A percentile compares a stretch with the other conserved stretches of the same genome.
Conservation (phyloP, 2,329 filamentous ascomycete species). For the Cadophora gregata region DNA sequence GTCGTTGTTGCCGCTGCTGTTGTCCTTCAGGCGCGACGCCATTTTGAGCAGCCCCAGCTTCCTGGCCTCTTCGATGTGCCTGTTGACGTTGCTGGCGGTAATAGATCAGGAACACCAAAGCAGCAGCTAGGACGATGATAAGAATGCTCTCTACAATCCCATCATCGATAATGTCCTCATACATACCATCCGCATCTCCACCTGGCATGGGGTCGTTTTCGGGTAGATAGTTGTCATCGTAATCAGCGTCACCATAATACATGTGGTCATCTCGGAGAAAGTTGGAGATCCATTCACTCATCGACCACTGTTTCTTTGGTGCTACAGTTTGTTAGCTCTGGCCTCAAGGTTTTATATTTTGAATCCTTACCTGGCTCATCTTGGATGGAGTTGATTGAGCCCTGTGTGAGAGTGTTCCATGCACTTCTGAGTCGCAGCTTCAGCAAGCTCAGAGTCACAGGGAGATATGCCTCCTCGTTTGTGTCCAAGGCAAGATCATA, state of each 20-base stretch:
- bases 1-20: conserved; percentile 38
- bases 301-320: conserved; percentile 73
- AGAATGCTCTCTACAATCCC: conserved; percentile 84
- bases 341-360: neutral
- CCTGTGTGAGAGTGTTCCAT: conserved; percentile 92
- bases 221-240: conserved; percentile 46
- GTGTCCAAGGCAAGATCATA: conserved; percentile 93
- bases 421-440: conserved; percentile 86
- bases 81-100: conserved; percentile 77
- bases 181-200: conserved; percentile 59
- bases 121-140: conserved; percentile 78
- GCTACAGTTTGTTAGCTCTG: conserved; percentile 54
- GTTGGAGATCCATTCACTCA: conserved; percentile 85
- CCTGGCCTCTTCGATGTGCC: conserved; percentile 52
- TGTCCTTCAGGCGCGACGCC: conserved; percentile 39
- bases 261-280: conserved; percentile 73
- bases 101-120: conserved; percentile 79
- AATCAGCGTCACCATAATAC: conserved; percentile 65
- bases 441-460: conserved; percentile 85
- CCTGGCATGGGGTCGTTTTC: conserved; percentile 62
- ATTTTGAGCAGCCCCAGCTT: conserved; percentile 47
- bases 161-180: conserved; percentile 73
- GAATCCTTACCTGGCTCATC: conserved; percentile 77
- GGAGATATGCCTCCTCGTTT: conserved; percentile 91
- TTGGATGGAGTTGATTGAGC: conserved; percentile 89